These are phyloP conservation scores for Microsporum ferrugineum DNA, from an alignment of 2,329 filamentous ascomycete species.

Conservation along the genomic window DNA sequence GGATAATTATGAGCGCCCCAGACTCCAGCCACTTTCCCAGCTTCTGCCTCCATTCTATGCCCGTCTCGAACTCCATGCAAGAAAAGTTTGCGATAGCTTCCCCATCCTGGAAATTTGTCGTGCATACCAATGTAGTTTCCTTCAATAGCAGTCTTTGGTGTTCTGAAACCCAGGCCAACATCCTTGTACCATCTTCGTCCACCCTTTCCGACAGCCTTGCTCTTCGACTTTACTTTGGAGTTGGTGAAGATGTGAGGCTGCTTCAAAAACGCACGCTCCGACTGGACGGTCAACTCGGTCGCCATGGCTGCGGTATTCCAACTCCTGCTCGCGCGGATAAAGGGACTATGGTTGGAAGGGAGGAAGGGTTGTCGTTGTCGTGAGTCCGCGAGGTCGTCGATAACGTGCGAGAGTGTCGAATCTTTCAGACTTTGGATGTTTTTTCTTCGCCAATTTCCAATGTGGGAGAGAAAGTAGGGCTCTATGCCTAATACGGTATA, in stretches of 20 bases:
- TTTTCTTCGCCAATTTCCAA: conserved; percentile 22
- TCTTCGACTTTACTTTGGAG: conserved; percentile 80
- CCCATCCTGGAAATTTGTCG: conserved; percentile 10
- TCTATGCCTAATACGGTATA: conserved; percentile 19
- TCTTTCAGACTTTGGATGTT: conserved; percentile 20
- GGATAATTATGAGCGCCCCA: neutral
- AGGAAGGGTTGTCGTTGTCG: conserved; percentile 11
- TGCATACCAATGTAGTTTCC: conserved; percentile 96
- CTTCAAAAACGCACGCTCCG: conserved; percentile 99
- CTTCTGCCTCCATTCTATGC: neutral
- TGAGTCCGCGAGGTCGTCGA: conserved; percentile 21
- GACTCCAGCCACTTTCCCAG: too few species aligned
- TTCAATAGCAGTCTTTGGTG: conserved; percentile 97
- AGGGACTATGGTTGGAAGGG: conserved; percentile 19
- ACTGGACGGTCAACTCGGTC: conserved; percentile 98
- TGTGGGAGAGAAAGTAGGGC: conserved; percentile 22
- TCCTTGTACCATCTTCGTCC: conserved; percentile 99
- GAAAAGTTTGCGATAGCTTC: neutral
- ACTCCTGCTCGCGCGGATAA: conserved; percentile 20
- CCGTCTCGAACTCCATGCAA: neutral
- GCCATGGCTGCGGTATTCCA: conserved; percentile 61
- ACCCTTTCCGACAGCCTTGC: conserved; percentile 73
- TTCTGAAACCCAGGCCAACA: conserved; percentile 97
- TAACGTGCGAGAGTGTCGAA: conserved; percentile 11
- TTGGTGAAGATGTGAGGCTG: conserved; percentile 99